Conservation (phyloP, 805 yeast species). For the Sugiyamaella mastotermitis region DNA sequence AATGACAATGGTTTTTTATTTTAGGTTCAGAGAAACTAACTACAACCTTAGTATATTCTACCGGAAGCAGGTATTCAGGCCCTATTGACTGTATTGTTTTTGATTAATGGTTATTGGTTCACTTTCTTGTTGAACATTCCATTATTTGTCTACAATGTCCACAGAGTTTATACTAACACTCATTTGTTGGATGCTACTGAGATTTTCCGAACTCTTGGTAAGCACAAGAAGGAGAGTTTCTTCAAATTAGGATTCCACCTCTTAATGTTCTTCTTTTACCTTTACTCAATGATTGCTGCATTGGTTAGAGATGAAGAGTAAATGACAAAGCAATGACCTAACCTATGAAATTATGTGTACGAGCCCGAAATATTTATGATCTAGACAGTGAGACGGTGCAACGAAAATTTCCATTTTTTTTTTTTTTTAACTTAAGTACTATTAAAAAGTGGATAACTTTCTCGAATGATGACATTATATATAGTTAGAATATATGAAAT, state of each 20-base stretch:
- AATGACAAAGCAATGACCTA: too few species aligned
- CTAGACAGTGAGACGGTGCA: too few species aligned
- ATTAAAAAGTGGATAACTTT: too few species aligned
- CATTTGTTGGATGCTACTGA: constrained; percentile 95
- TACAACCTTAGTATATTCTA: constrained; percentile 63
- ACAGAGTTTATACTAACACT: constrained; percentile 71
- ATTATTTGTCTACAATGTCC: constrained; percentile 73
- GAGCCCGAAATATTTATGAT: too few species aligned
- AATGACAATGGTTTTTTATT: too few species aligned
- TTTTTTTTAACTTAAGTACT: too few species aligned
- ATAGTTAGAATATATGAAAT: too few species aligned
- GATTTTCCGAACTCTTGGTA: constrained; percentile 87
- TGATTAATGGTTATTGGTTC: constrained; percentile 90
- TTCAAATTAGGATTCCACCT: constrained; percentile 87
- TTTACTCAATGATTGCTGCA: constrained; percentile 94
- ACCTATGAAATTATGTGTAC: too few species aligned
- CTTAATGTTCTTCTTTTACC: constrained; percentile 88
- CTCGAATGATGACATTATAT: too few species aligned
- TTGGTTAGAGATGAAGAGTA: constrained; percentile 60
- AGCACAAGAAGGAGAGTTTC: constrained; percentile 89
- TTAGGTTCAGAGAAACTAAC: too few species aligned
- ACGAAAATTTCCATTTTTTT: too few species aligned
- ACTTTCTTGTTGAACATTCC: constrained; percentile 80
- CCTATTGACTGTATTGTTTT: constrained; percentile 58
- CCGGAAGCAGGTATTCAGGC: constrained; percentile 84